Percentiles rank a stretch among this genome's conserved stretches.
phyloP scores from a whole-genome alignment of 192 early-diverging fungal genomes.

The Spizellomyces sp. region DNA sequence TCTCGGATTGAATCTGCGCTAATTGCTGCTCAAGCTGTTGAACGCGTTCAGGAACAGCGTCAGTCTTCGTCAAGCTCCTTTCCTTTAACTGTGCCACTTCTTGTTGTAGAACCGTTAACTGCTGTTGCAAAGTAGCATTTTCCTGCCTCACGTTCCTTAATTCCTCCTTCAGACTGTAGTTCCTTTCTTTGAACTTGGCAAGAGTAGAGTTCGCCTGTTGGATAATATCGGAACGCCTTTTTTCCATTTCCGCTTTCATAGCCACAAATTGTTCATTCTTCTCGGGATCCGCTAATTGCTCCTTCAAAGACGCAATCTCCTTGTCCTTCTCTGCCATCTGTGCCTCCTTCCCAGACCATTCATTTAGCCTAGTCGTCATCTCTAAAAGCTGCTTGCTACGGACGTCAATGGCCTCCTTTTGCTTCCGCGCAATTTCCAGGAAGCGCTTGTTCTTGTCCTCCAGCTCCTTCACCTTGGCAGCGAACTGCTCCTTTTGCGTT shows the following conservation, averaged over 20 bases:
- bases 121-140: conserved; percentile 12
- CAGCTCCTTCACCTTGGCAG: neutral
- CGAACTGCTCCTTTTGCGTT: conserved; percentile 26
- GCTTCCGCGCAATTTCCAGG: conserved; percentile 12
- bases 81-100: neutral
- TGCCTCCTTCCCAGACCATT: neutral
- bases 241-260: conserved; percentile 12
- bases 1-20: neutral
- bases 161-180: conserved; percentile 5
- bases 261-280: conserved; percentile 13
- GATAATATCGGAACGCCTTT: conserved; percentile 13
- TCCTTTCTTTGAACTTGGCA: conserved; percentile 19
- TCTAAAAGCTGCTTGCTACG: conserved; percentile 21
- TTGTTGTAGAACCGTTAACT: neutral
- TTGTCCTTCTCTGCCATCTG: neutral
- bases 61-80: too few species aligned
- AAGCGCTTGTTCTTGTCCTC: conserved; percentile 9
- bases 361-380: neutral
- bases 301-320: conserved; percentile 1
- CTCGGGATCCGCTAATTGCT: conserved; percentile 10
- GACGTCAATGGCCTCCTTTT: conserved; percentile 9
- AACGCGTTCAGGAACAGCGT: conserved; percentile 3
- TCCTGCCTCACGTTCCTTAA: neutral
- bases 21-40: conserved; percentile 7
- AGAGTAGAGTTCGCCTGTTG: conserved; percentile 23